phyloP scores from a whole-genome alignment of 2,329 filamentous ascomycete genomes.

The Malbranchea zuffiana region DNA sequence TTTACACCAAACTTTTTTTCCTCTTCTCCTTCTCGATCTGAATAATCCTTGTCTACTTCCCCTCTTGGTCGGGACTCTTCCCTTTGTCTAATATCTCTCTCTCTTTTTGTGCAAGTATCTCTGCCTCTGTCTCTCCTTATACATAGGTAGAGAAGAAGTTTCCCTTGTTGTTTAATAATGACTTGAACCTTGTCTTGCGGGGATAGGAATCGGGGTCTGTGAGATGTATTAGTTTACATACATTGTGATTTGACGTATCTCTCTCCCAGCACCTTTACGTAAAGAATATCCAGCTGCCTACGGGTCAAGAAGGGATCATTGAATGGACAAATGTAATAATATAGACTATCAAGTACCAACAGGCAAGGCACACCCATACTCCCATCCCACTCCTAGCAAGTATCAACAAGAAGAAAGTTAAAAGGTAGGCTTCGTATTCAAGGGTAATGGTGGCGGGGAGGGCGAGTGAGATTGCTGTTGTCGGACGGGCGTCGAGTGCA shows the following conservation, averaged over 20 bases:
- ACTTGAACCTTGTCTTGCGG: no score
- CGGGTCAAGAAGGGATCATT: no score
- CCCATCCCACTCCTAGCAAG: conserved; percentile 4
- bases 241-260: not conserved
- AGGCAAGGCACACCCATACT: no score
- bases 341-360: no score
- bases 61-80: conserved; percentile 3
- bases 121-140: no score
- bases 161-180: no score
- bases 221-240: no score
- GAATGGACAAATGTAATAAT: no score
- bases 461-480: no score
- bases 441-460: conserved; percentile 45
- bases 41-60: not conserved
- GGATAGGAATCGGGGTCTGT: no score
- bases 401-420: not conserved
- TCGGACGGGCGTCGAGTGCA: conserved; percentile 30
- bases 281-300: not conserved
- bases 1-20: conserved; percentile 2
- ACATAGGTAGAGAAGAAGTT: no score
- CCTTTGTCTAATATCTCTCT: conserved; percentile 10
- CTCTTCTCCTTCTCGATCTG: not conserved
- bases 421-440: conserved; percentile 44
- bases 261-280: not conserved
- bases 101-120: no score